Conservation (phyloP, 2,329 filamentous ascomycete species). For the Xylariaceae sp. region DNA sequence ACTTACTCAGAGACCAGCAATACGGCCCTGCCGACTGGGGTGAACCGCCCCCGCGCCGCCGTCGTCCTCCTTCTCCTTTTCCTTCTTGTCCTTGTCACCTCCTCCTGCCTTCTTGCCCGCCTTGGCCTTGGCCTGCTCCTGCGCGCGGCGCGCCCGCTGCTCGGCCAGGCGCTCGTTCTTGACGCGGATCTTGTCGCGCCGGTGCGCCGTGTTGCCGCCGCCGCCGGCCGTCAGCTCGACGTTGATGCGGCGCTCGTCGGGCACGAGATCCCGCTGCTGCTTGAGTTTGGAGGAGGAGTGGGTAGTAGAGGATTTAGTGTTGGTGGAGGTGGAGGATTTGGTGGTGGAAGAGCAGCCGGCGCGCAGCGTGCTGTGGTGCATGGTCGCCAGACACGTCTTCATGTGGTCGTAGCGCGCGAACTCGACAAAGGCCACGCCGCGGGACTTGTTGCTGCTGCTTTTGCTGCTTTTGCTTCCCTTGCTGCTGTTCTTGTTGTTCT, state of each 20-base stretch:
- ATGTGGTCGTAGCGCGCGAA: slow-evolving; percentile 81
- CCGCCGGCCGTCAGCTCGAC: slow-evolving; percentile 90
- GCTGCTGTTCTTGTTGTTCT: not conserved
- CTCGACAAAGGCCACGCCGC: slow-evolving; percentile 81
- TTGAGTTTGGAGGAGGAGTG: not conserved
- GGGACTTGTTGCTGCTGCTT: slow-evolving; percentile 46
- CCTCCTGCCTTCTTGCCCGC: slow-evolving; percentile 15
- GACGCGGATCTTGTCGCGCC: slow-evolving; percentile 68
- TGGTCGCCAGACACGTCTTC: slow-evolving; percentile 85
- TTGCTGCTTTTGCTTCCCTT: not conserved
- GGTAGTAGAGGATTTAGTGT: too few relatives aligned
- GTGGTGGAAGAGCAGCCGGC: slow-evolving; percentile 38
- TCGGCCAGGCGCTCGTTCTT: slow-evolving; percentile 85
- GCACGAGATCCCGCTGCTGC: not conserved
- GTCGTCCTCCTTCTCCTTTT: slow-evolving; percentile 14
- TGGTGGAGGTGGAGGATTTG: slow-evolving; percentile 28
- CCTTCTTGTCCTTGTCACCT: slow-evolving; percentile 8
- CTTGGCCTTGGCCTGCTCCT: slow-evolving; percentile 36
- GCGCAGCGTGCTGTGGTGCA: slow-evolving; percentile 74
- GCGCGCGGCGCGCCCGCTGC: slow-evolving; percentile 42
- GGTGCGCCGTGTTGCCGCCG: slow-evolving; percentile 65
- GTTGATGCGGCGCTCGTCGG: slow-evolving; percentile 66
- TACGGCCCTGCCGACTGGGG: slow-evolving; percentile 40
- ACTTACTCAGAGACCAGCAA: too few relatives aligned
- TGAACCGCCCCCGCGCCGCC: slow-evolving; percentile 32